Evolutionary conservation across 495 filamentous ascomycete genomes (phyloP).

Genomic region (Daldinia childiae): DNA sequence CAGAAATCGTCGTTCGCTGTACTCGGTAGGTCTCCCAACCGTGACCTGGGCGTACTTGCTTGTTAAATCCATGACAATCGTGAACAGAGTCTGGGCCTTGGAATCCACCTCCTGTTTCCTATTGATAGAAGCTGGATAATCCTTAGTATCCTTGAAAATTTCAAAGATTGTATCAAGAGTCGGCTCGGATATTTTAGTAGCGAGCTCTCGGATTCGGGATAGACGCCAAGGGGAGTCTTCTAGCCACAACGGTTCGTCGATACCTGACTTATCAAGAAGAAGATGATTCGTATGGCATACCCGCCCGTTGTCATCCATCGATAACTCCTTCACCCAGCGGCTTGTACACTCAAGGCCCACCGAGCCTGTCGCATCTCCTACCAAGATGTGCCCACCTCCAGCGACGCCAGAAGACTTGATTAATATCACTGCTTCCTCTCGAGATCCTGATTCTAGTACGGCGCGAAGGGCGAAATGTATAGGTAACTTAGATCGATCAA

Average conservation of each 20-base stretch:
- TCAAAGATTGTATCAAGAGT: slow-evolving; percentile 32
- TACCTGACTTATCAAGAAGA: slow-evolving; percentile 47
- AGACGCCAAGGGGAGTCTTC: slow-evolving; percentile 64
- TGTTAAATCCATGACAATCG: slow-evolving; percentile 60
- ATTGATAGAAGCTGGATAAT: slow-evolving; percentile 42
- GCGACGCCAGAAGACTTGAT: slow-evolving; percentile 66
- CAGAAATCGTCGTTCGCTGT: slow-evolving; percentile 30
- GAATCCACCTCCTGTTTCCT: slow-evolving; percentile 32
- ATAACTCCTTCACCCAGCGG: slow-evolving; percentile 60
- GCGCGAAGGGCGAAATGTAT: slow-evolving; percentile 70
- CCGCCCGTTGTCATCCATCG: slow-evolving; percentile 56
- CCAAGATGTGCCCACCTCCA: slow-evolving; percentile 68
- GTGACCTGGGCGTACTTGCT: slow-evolving; percentile 49
- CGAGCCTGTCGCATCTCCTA: slow-evolving; percentile 64
- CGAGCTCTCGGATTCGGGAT: slow-evolving; percentile 56
- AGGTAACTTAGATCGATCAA: slow-evolving; percentile 64
- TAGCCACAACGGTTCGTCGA: slow-evolving; percentile 63
- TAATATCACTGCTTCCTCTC: slow-evolving; percentile 58
- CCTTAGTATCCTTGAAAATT: slow-evolving; percentile 39
- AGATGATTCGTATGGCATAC: slow-evolving; percentile 74
- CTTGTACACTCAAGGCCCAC: slow-evolving; percentile 69
- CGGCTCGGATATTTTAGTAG: slow-evolving; percentile 41
- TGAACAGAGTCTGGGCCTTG: slow-evolving; percentile 55
- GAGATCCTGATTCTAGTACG: slow-evolving; percentile 65
- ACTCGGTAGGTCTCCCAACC: slow-evolving; percentile 54